Evolutionary conservation across 2,329 filamentous ascomycete genomes (phyloP), one percentile per base, ranked within the genome.

Genomic region (Ceratocystis albifundus): DNA sequence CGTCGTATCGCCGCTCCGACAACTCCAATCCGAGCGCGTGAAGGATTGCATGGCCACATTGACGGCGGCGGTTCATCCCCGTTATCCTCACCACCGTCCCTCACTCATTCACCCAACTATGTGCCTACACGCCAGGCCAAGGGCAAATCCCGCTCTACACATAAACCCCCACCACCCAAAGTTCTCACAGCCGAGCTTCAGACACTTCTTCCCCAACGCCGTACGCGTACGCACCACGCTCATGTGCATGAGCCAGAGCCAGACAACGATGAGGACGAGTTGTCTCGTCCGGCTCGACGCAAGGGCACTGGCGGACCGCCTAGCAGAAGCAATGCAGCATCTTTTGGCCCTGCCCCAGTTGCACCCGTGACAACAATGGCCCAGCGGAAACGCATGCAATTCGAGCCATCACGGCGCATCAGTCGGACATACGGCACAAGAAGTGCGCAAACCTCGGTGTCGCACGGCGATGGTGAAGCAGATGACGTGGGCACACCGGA

Each of bases 31-130:
- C 72, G 73, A 6, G 72, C 76, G 44, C 44, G 64, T 12, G 50
- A 59, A n/a, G 65, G 65, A 45, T 10, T 28, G 5, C 59, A 57
- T n/a, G 30, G 36, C 2, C n/a, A 10, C 3, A 36, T 17, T 1
- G 62, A 46, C 45, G 65, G 66, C 28, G 77, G 77, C 57, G 74
- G 77, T 68, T 69, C 76, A n/a, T 84, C 82, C 0, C 79, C 84
- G 59, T 75, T 83, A 10, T 87, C 85, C 1, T 87, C 84, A 1
- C 85, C 84, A 0, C 85, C 85, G 0, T 87, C 85, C 0, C 76
- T 88, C 3, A 88, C 84, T 3, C 84, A 87, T 71, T 88, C 85
- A 0, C 85, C 85, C 41, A 86, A 87, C 70, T 80, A 77, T 68
- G 73, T 70, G 7, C 71, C 74, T 0, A 69, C 70, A 17, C 70